phyloP scores from a whole-genome alignment of 495 filamentous ascomycete species.

The Aspergillus wentii region DNA sequence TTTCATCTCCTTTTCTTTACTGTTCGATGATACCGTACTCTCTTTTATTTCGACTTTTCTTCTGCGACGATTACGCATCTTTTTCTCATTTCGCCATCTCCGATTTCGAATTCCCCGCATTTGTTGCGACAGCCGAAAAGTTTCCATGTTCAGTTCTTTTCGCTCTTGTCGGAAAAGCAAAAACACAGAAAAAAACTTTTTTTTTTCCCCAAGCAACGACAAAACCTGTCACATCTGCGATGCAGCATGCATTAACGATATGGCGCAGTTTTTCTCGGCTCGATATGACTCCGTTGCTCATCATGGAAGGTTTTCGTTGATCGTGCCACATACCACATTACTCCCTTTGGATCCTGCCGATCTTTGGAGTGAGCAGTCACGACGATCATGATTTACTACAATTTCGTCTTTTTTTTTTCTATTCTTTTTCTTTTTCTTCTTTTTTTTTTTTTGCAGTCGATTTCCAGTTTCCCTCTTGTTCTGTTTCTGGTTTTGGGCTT shows the following conservation, averaged over 20 bases:
- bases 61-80: constrained; percentile 29
- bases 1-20: constrained; percentile 20
- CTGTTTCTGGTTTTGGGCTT: constrained; percentile 29
- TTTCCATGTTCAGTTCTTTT: constrained; percentile 22
- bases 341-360: constrained; percentile 9
- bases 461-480: constrained; percentile 8
- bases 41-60: constrained; percentile 21
- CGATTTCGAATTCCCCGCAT: constrained; percentile 21
- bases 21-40: constrained; percentile 35
- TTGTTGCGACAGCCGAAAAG: constrained; percentile 31
- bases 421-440: constrained; percentile 13
- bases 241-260: constrained; percentile 13
- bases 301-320: constrained; percentile 7
- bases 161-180: constrained; percentile 10
- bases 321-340: constrained; percentile 15
- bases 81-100: constrained; percentile 16
- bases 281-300: constrained; percentile 13
- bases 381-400: constrained; percentile 47
- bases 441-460: constrained; percentile 8
- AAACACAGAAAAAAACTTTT: constrained; percentile 32
- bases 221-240: constrained; percentile 21
- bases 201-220: constrained; percentile 19
- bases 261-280: constrained; percentile 8
- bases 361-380: constrained; percentile 30
- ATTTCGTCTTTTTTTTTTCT: constrained; percentile 16